Evolutionary conservation across 352 stramenopile genomes (phyloP).

Genomic region (Aphanomyces stellatus): DNA sequence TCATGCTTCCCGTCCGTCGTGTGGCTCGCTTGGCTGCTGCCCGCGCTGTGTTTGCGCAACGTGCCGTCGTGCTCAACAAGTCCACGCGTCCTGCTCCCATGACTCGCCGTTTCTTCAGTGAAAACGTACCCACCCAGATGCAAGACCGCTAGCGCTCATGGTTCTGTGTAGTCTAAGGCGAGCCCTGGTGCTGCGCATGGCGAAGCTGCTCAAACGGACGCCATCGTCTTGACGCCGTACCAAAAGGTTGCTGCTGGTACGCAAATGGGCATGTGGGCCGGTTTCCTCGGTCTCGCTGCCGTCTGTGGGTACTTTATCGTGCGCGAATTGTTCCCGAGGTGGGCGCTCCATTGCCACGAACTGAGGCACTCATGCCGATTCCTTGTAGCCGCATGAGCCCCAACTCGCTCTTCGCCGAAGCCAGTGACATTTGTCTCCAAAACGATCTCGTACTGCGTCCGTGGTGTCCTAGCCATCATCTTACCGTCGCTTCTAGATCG

Average conservation of each 20-base stretch:
- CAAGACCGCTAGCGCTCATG: not conserved
- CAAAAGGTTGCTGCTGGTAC: constrained; percentile 90
- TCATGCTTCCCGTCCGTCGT: not conserved
- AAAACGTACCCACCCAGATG: not conserved
- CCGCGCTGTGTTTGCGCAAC: not conserved
- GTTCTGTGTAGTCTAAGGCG: constrained; percentile 8
- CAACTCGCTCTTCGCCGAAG: constrained; percentile 73
- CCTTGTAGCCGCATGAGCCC: constrained; percentile 64
- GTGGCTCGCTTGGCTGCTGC: not conserved
- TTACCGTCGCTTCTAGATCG: constrained; percentile 34
- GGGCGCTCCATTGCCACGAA: constrained; percentile 26
- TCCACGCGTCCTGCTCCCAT: not conserved
- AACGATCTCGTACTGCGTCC: constrained; percentile 31
- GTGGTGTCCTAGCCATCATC: not conserved
- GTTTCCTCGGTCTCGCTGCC: constrained; percentile 68
- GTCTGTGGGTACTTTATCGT: constrained; percentile 91
- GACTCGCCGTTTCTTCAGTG: constrained; percentile 4
- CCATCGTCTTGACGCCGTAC: constrained; percentile 87
- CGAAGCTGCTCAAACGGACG: constrained; percentile 48
- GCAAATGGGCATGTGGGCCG: constrained; percentile 84
- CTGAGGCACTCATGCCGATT: not conserved
- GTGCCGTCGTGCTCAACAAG: not conserved
- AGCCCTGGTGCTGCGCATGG: constrained; percentile 30
- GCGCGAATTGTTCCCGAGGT: constrained; percentile 86
- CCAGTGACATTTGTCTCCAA: constrained; percentile 58